These are phyloP conservation scores for Ustilago lituana DNA, from an alignment of 1,284 basidiomycete species.

Conservation along the genomic window DNA sequence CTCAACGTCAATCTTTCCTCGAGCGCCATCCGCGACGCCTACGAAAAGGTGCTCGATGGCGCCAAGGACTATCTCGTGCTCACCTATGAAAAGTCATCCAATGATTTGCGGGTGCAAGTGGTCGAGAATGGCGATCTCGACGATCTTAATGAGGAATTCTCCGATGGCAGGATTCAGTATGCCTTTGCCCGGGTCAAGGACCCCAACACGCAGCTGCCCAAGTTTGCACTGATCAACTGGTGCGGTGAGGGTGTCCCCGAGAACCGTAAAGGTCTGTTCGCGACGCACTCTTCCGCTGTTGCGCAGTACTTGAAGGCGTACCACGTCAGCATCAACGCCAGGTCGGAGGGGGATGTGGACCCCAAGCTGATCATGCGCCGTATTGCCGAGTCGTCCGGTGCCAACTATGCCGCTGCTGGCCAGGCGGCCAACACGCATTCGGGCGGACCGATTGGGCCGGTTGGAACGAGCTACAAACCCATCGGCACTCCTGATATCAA, in stretches of 20 bases:
- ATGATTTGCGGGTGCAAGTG: constrained; percentile 88
- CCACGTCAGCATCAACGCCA: constrained; percentile 89
- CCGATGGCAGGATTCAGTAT: constrained; percentile 93
- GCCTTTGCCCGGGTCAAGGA: constrained; percentile 89
- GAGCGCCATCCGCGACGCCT: constrained; percentile 71
- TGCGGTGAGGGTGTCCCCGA: constrained; percentile 96
- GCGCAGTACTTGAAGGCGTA: constrained; percentile 80
- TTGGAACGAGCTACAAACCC: constrained; percentile 62
- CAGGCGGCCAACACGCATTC: constrained; percentile 61
- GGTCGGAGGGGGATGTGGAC: constrained; percentile 78
- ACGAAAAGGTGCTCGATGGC: constrained; percentile 65
- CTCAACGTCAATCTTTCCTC: constrained; percentile 75
- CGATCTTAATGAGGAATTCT: constrained; percentile 92
- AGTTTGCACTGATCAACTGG: constrained; percentile 81
- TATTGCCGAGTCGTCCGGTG: constrained; percentile 89
- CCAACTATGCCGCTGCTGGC: constrained; percentile 77
- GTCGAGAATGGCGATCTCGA: constrained; percentile 77
- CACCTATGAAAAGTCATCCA: constrained; percentile 84
- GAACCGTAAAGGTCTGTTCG: constrained; percentile 89
- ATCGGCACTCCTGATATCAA: constrained; percentile 65
- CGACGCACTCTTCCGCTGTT: constrained; percentile 83
- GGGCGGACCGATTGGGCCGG: constrained; percentile 58
- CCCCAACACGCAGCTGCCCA: constrained; percentile 86
- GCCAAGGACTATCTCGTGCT: constrained; percentile 87
- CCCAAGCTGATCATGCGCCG: constrained; percentile 74